These are phyloP conservation scores for Aspergillus panamensis DNA, from an alignment of 495 filamentous ascomycete species.

Conservation along the genomic window DNA sequence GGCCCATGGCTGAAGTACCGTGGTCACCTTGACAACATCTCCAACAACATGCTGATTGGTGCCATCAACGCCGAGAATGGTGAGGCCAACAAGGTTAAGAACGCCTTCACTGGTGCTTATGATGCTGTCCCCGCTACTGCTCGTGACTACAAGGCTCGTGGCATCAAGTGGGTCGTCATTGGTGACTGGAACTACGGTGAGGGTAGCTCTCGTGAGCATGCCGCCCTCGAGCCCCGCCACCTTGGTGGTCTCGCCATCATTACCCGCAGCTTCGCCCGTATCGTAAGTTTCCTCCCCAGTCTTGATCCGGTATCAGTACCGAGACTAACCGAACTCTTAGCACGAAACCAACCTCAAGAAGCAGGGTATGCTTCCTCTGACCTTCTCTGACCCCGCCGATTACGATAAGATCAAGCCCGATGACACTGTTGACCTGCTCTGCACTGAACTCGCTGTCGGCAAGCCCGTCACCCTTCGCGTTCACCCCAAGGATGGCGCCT, in stretches of 20 bases:
- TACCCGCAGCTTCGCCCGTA: slow-evolving; percentile 93
- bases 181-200: slow-evolving; percentile 99
- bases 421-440: slow-evolving; percentile 85
- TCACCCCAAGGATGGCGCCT: slow-evolving; percentile 76
- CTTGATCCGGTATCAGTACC: background rate
- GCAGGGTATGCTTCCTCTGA: slow-evolving; percentile 99
- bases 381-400: slow-evolving; percentile 89
- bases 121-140: slow-evolving; percentile 90
- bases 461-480: slow-evolving; percentile 90
- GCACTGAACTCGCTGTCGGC: slow-evolving; percentile 88
- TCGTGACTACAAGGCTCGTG: slow-evolving; percentile 97
- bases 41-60: slow-evolving; percentile 99
- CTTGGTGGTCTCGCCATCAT: slow-evolving; percentile 97
- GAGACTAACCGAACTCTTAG: slow-evolving; percentile 12
- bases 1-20: slow-evolving; percentile 99
- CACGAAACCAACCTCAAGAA: slow-evolving; percentile 99
- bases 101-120: slow-evolving; percentile 75
- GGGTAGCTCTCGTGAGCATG: slow-evolving; percentile 95
- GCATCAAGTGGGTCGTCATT: slow-evolving; percentile 94
- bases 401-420: slow-evolving; percentile 95
- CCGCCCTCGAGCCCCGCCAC: slow-evolving; percentile 95
- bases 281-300: slow-evolving; percentile 46
- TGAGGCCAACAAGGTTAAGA: slow-evolving; percentile 98
- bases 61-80: slow-evolving; percentile 93
- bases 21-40: slow-evolving; percentile 99